phyloP scores from a whole-genome alignment of 192 early-diverging fungal species.

The Coemansia sp. region DNA sequence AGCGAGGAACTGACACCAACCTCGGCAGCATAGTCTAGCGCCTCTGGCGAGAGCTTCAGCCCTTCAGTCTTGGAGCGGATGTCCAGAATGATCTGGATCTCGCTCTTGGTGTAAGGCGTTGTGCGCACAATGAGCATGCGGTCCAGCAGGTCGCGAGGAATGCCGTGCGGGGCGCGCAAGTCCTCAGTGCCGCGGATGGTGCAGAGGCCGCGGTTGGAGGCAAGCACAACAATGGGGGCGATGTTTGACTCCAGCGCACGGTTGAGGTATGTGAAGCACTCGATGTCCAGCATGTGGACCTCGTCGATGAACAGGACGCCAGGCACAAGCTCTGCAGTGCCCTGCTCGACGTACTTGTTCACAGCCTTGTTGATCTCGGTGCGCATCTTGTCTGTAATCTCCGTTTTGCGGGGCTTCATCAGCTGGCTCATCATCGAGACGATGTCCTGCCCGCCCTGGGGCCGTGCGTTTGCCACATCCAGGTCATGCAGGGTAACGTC shows the following conservation, averaged over 20 bases:
- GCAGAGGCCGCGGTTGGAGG: constrained; percentile 95
- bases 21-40: constrained; percentile 75
- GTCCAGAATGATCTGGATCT: constrained; percentile 86
- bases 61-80: constrained; percentile 92
- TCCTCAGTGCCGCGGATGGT: constrained; percentile 76
- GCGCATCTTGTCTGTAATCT: constrained; percentile 97
- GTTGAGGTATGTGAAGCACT: constrained; percentile 99
- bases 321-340: constrained; percentile 93
- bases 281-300: constrained; percentile 99
- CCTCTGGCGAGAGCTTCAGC: constrained; percentile 75
- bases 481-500: constrained; percentile 98
- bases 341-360: constrained; percentile 98
- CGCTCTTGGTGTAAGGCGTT: constrained; percentile 85
- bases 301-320: constrained; percentile 99
- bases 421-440: constrained; percentile 98
- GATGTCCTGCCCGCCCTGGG: constrained; percentile 97
- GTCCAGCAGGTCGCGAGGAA: constrained; percentile 95
- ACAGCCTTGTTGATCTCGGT: constrained; percentile 99
- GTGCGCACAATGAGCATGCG: constrained; percentile 96
- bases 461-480: constrained; percentile 94
- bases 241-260: constrained; percentile 94
- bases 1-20: constrained; percentile 87
- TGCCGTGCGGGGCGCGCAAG: constrained; percentile 83
- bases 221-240: constrained; percentile 96
- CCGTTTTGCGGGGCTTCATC: constrained; percentile 99